phyloP scores from a whole-genome alignment of 805 yeast species.

The Ogataea thermomethanolica region DNA sequence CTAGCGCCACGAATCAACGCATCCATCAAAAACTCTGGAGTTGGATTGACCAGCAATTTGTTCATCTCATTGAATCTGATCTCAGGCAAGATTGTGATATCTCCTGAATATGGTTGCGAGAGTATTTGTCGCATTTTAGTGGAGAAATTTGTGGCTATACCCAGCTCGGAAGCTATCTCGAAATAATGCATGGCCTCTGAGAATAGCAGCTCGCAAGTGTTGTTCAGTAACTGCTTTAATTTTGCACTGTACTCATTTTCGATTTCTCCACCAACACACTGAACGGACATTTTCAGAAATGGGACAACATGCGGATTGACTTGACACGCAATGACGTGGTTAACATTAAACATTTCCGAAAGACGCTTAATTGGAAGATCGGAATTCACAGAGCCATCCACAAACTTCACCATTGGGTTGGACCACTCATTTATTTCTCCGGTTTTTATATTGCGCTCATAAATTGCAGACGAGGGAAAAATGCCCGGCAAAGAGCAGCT shows the following conservation, averaged over 20 bases:
- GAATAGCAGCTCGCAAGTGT: conserved; percentile 54
- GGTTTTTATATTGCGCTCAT: conserved; percentile 75
- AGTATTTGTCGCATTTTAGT: conserved; percentile 73
- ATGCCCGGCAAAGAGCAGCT: conserved; percentile 93
- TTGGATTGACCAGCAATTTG: conserved; percentile 74
- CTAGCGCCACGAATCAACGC: conserved; percentile 78
- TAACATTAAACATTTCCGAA: conserved; percentile 96
- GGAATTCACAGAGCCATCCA: conserved; percentile 94
- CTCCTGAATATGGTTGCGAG: conserved; percentile 88
- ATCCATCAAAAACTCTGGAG: conserved; percentile 67
- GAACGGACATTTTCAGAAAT: conserved; percentile 63
- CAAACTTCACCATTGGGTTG: conserved; percentile 70
- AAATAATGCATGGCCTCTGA: conserved; percentile 77
- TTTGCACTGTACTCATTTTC: conserved; percentile 58
- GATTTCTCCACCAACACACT: conserved; percentile 65
- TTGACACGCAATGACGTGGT: conserved; percentile 95
- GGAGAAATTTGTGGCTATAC: conserved; percentile 67
- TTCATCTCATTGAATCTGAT: conserved; percentile 54
- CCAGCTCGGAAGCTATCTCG: conserved; percentile 70
- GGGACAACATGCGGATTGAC: conserved; percentile 97
- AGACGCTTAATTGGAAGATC: conserved; percentile 88
- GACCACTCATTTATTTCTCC: conserved; percentile 79
- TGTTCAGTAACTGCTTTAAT: conserved; percentile 48
- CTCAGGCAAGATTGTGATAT: conserved; percentile 87
- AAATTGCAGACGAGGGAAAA: conserved; percentile 80